These are phyloP conservation scores for Nakazawaea populi DNA, from an alignment of 805 yeast species.

Conservation along the genomic window DNA sequence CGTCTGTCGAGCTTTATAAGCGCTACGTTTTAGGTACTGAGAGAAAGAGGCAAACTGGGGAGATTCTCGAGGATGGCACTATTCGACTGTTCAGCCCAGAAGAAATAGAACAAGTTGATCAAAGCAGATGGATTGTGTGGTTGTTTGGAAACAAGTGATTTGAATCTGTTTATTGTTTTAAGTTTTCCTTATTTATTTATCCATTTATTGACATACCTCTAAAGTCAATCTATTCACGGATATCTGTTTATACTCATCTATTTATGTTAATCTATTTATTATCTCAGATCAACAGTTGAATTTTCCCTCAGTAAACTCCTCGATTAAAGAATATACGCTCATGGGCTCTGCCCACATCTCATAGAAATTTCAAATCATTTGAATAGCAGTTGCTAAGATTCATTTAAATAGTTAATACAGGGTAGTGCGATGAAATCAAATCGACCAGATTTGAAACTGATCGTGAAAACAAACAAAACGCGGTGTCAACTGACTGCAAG, in stretches of 20 bases:
- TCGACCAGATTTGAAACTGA: neutral
- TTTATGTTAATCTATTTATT: neutral
- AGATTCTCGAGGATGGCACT: constrained; percentile 36
- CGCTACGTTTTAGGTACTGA: constrained; percentile 33
- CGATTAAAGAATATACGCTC: no score
- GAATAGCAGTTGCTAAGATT: no score
- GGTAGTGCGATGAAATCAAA: no score
- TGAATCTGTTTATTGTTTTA: neutral
- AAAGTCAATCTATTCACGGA: neutral
- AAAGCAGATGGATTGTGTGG: constrained; percentile 31
- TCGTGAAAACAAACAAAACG: neutral
- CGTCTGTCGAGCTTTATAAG: constrained; percentile 25
- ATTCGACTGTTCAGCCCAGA: constrained; percentile 35
- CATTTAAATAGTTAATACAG: no score
- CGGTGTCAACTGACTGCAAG: neutral
- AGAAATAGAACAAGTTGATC: constrained; percentile 32
- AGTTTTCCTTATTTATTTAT: neutral
- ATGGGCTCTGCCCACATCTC: neutral
- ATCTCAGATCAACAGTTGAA: no score
- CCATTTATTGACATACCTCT: neutral
- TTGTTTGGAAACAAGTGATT: constrained; percentile 35
- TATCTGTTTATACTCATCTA: neutral
- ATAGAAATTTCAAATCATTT: no score
- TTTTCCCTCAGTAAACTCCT: no score
- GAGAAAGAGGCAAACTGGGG: constrained; percentile 40